These are phyloP conservation scores for Fusarium pseudocircinatum DNA, from an alignment of 2,329 filamentous ascomycete genomes.

Conservation along the genomic window DNA sequence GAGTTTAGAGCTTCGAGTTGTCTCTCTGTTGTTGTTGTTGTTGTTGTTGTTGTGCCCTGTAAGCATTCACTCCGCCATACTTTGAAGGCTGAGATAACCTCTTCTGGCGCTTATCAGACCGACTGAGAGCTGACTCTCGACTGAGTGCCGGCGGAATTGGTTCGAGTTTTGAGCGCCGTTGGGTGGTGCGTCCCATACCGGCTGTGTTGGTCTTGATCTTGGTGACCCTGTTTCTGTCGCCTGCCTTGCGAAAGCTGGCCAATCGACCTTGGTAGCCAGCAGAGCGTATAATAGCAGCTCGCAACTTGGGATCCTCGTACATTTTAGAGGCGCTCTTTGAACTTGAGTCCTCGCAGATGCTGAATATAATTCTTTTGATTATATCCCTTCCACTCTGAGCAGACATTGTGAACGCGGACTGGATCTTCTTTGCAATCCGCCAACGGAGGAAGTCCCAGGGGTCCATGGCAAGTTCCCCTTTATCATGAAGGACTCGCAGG, in stretches of 20 bases:
- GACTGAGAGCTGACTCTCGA: background rate
- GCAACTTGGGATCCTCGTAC: conserved; percentile 44
- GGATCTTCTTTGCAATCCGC: conserved; percentile 40
- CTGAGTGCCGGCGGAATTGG: background rate
- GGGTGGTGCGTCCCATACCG: background rate
- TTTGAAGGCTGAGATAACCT: conserved; percentile 3
- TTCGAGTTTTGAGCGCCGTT: background rate
- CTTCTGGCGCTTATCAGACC: conserved; percentile 11
- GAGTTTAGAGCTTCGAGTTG: background rate
- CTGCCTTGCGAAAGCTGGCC: conserved; percentile 32
- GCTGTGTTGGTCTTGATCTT: background rate
- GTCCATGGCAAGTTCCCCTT: conserved; percentile 47
- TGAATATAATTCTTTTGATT: conserved; percentile 6
- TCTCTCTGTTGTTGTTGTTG: conserved; percentile 3
- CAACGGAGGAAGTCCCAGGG: conserved; percentile 52
- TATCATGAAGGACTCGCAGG: conserved; percentile 39
- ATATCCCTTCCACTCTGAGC: conserved; percentile 7
- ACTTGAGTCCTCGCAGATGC: conserved; percentile 14
- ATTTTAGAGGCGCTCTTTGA: background rate
- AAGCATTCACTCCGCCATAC: conserved; percentile 45
- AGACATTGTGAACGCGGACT: background rate
- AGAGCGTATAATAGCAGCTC: conserved; percentile 42
- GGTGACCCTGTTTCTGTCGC: background rate
- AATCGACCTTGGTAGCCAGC: conserved; percentile 37
- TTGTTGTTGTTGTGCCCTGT: conserved; percentile 21